A percentile compares a stretch with the other conserved stretches of the same genome.
Conservation (phyloP, 164 flowering plant species). For the Nymphaea thermarum region DNA sequence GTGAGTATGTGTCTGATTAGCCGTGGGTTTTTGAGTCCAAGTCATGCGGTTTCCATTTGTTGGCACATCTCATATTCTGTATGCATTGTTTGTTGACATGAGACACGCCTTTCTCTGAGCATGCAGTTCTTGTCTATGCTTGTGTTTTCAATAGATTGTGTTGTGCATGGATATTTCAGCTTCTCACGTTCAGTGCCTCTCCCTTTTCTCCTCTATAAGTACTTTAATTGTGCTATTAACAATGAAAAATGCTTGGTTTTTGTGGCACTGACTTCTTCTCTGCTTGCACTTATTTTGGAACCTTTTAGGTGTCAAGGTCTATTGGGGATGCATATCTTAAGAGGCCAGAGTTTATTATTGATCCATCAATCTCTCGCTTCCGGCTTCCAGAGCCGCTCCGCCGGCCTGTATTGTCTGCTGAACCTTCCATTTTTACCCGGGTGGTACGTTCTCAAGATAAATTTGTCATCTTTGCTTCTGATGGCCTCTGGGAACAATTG, state of each 20-base stretch:
- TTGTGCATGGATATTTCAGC: too few species aligned
- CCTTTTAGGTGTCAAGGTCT: constrained; percentile 39
- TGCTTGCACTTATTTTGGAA: background rate
- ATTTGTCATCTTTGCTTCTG: constrained; percentile 39
- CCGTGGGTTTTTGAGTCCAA: too few species aligned
- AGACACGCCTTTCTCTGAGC: too few species aligned
- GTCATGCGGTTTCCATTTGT: too few species aligned
- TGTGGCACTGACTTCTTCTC: constrained; percentile 71
- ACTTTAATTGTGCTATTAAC: too few species aligned
- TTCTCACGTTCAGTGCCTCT: too few species aligned
- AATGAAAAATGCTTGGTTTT: constrained; percentile 31
- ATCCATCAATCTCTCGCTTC: constrained; percentile 40
- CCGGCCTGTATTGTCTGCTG: constrained; percentile 56
- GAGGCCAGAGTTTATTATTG: constrained; percentile 39
- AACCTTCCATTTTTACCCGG: constrained; percentile 42
- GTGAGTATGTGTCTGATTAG: too few species aligned
- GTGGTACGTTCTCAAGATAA: constrained; percentile 36
- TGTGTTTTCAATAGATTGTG: too few species aligned
- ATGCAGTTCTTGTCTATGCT: too few species aligned
- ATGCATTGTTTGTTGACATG: too few species aligned
- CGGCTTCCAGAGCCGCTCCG: constrained; percentile 44
- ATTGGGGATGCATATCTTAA: background rate
- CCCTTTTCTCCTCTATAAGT: too few species aligned
- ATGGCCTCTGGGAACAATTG: constrained; percentile 71
- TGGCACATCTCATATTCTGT: too few species aligned